Evolutionary conservation across 2,329 filamentous ascomycete genomes (phyloP), one percentile per base, ranked within the genome.

Genomic region (Zymoseptoria crescenta): DNA sequence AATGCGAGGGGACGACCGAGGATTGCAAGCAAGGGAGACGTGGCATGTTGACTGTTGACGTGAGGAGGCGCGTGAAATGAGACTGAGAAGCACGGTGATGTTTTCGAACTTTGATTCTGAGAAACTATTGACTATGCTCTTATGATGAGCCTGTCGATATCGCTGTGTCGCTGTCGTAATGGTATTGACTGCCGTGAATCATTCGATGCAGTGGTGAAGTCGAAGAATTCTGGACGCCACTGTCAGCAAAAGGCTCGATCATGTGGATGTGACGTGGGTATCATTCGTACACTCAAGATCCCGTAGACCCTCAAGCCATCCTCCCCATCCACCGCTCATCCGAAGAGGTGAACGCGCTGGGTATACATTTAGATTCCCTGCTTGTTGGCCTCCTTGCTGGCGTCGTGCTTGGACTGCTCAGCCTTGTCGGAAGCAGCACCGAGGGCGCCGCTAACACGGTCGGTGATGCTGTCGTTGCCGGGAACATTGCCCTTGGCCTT

Each of bases 401-500:
- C 69, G 65, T 83, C 75, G 74, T 83, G 80, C 71, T 76, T 76
- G 64, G 65, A 59, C 77, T 83, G 75, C 63, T 82, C 75, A 49
- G 78, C 52, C 79, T 83, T 83, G 76, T 83, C 79, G 61, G 67
- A 63, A 51, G 75, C 64, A 56, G 81, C 81, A 64, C 79, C 78
- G 69, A 80, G 75, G 58, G 79, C 81, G 62, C 81, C 81, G 52
- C 73, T 75, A 68, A 76, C 76, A 64, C 85, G 84, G 71, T 81
- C 84, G 70, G 75, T 71, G 59, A 84, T 5, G 66, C 67, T 64
- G 62, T 78, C 79, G 70, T 85, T 75, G 73, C 67, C 73, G 57
- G 68, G 67, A 72, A 84, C 83, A 81, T 87, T 87, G 74, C 85
- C 85, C 65, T 76, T 76, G 69, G 73, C 74, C 65, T 75, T 73